These are phyloP conservation scores for Gracilaria gracilis DNA, from an alignment of 23 red algal genomes.

Conservation along the genomic window DNA sequence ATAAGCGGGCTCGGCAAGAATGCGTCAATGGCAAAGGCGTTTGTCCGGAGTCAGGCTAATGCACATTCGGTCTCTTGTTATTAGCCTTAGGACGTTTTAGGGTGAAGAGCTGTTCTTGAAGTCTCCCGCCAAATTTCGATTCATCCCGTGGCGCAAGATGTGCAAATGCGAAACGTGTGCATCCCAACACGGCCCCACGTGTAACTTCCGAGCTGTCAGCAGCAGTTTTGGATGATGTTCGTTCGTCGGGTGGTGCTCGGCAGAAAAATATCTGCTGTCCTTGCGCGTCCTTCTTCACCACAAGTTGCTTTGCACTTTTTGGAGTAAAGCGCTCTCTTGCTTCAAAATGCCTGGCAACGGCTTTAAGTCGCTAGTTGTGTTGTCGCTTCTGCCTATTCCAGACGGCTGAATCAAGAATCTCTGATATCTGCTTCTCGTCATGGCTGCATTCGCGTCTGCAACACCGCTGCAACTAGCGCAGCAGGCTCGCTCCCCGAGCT, in stretches of 20 bases:
- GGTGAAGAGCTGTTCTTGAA: background rate
- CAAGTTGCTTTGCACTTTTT: background rate
- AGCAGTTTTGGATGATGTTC: too few relatives aligned
- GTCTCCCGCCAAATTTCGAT: conserved; percentile 26
- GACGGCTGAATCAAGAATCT: background rate
- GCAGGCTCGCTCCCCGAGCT: too few relatives aligned
- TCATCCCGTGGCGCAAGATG: background rate
- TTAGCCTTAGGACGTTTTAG: too few relatives aligned
- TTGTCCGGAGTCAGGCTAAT: too few relatives aligned
- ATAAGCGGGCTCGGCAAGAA: too few relatives aligned
- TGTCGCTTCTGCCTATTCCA: background rate
- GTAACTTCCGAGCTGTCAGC: background rate
- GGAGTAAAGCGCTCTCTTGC: too few relatives aligned
- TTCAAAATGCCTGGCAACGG: background rate
- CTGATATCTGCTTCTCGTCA: background rate
- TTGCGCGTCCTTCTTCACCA: conserved; percentile 17
- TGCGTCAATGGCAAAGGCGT: too few relatives aligned
- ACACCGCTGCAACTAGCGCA: background rate
- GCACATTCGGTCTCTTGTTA: too few relatives aligned
- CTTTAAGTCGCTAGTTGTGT: background rate
- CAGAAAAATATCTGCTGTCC: conserved; percentile 17
- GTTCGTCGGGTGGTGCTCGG: background rate
- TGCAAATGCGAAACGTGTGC: too few relatives aligned
- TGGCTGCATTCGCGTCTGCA: conserved; percentile 6
- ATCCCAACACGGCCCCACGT: too few relatives aligned